A percentile compares a stretch with the other conserved stretches of the same genome.
Evolutionary conservation across 176 grass and related monocot species (phyloP).

Genomic region (Paspalum vaginatum): DNA sequence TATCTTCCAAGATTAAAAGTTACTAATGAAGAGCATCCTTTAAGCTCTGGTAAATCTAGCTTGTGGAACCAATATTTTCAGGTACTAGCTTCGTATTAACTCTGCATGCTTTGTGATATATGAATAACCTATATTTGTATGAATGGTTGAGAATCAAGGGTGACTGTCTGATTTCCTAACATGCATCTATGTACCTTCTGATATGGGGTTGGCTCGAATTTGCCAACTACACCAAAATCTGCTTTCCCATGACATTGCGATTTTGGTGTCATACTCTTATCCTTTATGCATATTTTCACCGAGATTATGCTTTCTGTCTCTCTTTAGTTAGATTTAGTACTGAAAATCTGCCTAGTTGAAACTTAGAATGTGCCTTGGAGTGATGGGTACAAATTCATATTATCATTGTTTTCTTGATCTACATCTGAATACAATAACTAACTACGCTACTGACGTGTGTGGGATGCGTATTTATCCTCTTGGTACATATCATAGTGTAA

Average conservation of each 20-base stretch:
- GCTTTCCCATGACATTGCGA: not conserved
- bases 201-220: not conserved
- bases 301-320: not conserved
- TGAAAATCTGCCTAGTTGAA: not conserved
- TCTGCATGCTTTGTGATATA: not conserved
- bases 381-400: not conserved
- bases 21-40: slow-evolving; percentile 91
- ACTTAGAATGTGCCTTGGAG: not conserved
- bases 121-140: slow-evolving; percentile 27
- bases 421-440: not conserved
- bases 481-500: not conserved
- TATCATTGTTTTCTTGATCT: not conserved
- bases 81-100: slow-evolving; percentile 42
- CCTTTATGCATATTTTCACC: not conserved
- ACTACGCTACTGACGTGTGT: not conserved
- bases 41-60: slow-evolving; percentile 74
- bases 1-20: slow-evolving; percentile 61
- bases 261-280: not conserved
- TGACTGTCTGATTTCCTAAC: not conserved
- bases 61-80: slow-evolving; percentile 94
- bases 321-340: not conserved
- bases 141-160: slow-evolving; percentile 14
- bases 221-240: not conserved
- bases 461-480: not conserved
- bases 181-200: not conserved